These are phyloP conservation scores for Diutina scorzettiae DNA, from an alignment of 1,139 yeast genomes.

Conservation along the genomic window DNA sequence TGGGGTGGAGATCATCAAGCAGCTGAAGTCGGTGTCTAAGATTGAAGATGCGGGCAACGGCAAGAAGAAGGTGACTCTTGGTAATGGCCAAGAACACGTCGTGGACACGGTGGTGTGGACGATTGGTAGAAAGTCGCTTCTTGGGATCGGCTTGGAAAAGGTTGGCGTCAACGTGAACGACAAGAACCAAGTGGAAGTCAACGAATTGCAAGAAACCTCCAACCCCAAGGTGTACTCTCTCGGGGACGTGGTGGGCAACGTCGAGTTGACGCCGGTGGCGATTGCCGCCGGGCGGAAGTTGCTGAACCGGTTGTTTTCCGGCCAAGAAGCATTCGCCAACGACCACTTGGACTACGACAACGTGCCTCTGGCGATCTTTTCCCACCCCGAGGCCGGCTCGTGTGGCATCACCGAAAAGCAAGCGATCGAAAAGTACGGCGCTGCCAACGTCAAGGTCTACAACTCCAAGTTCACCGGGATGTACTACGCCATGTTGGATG, in stretches of 20 bases:
- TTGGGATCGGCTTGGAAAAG: slow-evolving; percentile 64
- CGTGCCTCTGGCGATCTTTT: slow-evolving; percentile 84
- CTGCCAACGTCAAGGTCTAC: slow-evolving; percentile 71
- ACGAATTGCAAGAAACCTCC: slow-evolving; percentile 78
- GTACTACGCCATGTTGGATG: slow-evolving; percentile 77
- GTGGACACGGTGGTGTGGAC: slow-evolving; percentile 90
- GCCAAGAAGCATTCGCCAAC: slow-evolving; percentile 53
- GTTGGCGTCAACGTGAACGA: slow-evolving; percentile 58
- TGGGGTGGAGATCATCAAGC: slow-evolving; percentile 72
- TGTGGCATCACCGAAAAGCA: slow-evolving; percentile 74
- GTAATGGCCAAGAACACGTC: slow-evolving; percentile 41
- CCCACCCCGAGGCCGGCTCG: slow-evolving; percentile 96
- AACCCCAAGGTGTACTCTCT: slow-evolving; percentile 66
- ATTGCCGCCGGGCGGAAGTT: slow-evolving; percentile 96
- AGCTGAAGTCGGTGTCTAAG: slow-evolving; percentile 40
- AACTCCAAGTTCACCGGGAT: slow-evolving; percentile 75
- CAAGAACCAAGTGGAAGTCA: slow-evolving; percentile 52
- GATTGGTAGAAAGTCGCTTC: slow-evolving; percentile 72
- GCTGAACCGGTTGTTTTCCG: slow-evolving; percentile 77
- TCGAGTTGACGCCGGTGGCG: slow-evolving; percentile 95
- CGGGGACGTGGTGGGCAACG: slow-evolving; percentile 88
- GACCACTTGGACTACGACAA: slow-evolving; percentile 73
- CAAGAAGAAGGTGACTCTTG: slow-evolving; percentile 47
- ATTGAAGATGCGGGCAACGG: slow-evolving; percentile 53
- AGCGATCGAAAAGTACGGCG: slow-evolving; percentile 71